A percentile compares a stretch with the other conserved stretches of the same genome.
Conservation (phyloP, 148 eudicot genomes). For the Dysphania ambrosioides region DNA sequence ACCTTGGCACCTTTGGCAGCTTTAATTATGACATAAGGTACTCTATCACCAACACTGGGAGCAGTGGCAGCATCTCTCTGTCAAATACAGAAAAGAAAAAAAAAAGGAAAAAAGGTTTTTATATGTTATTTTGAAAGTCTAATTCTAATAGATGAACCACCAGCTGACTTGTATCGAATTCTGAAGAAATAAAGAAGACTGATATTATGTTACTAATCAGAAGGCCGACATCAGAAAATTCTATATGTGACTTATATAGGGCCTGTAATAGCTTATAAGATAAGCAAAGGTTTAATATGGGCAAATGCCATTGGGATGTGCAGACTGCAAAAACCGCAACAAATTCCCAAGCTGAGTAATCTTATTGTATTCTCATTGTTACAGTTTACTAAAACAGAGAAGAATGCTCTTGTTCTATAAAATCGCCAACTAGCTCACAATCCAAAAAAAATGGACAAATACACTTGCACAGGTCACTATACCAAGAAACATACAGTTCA, state of each 20-base stretch:
- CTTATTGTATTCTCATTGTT: not conserved
- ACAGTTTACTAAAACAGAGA: not conserved
- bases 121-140: not conserved
- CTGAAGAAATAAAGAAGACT: not conserved
- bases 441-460: too few species aligned
- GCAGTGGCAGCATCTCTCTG: slow-evolving; percentile 99
- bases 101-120: slow-evolving; percentile 4
- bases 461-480: too few species aligned
- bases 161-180: not conserved
- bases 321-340: not conserved
- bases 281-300: not conserved
- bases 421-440: too few species aligned
- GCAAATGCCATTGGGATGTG: not conserved
- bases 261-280: not conserved
- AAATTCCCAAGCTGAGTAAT: not conserved
- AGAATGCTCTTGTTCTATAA: not conserved
- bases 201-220: not conserved
- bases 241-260: not conserved
- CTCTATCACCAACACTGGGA: slow-evolving; percentile 96
- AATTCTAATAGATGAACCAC: slow-evolving; percentile 13
- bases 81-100: slow-evolving; percentile 20
- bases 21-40: slow-evolving; percentile 91
- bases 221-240: not conserved
- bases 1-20: slow-evolving; percentile 99
- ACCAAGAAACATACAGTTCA: not conserved